Evolutionary conservation across 192 early-diverging fungal species (phyloP).

Genomic region (Coemansia sp.): DNA sequence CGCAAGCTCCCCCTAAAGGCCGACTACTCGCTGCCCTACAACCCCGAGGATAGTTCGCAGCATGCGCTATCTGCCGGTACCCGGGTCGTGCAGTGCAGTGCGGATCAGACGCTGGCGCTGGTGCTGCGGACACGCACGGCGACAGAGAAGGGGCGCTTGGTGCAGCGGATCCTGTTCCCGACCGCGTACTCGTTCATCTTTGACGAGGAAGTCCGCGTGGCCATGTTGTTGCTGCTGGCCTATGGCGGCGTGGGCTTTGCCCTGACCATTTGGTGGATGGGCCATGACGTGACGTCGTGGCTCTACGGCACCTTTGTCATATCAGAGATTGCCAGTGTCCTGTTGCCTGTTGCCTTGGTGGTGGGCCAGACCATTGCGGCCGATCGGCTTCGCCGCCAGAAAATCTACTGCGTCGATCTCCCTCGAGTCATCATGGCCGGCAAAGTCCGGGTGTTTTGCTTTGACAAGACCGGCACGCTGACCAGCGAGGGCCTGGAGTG

Average conservation of each 20-base stretch:
- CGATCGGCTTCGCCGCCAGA: slow-evolving; percentile 53
- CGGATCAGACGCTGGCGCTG: slow-evolving; percentile 33
- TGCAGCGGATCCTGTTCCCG: slow-evolving; percentile 73
- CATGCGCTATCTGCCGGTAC: slow-evolving; percentile 69
- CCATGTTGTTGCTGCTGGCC: slow-evolving; percentile 55
- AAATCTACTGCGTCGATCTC: slow-evolving; percentile 70
- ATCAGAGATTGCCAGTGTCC: slow-evolving; percentile 61
- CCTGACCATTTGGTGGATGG: slow-evolving; percentile 55
- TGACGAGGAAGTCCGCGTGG: slow-evolving; percentile 71
- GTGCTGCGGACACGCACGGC: slow-evolving; percentile 58
- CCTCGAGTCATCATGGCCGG: slow-evolving; percentile 66
- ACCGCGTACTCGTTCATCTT: slow-evolving; percentile 67
- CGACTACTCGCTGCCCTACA: slow-evolving; percentile 42
- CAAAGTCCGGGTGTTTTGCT: slow-evolving; percentile 72
- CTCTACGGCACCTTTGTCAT: slow-evolving; percentile 71
- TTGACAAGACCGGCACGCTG: slow-evolving; percentile 76
- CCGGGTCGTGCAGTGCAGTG: slow-evolving; percentile 53
- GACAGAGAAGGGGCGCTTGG: slow-evolving; percentile 63
- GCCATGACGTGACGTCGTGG: slow-evolving; percentile 60
- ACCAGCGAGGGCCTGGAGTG: slow-evolving; percentile 70
- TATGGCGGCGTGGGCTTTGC: slow-evolving; percentile 62
- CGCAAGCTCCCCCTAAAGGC: slow-evolving; percentile 64
- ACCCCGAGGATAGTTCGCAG: too few relatives aligned
- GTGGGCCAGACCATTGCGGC: slow-evolving; percentile 67
- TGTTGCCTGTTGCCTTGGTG: slow-evolving; percentile 68